A percentile compares a stretch with the other conserved stretches of the same genome.
phyloP scores from a whole-genome alignment of 2,329 filamentous ascomycete species.

The Colletotrichum sp. region DNA sequence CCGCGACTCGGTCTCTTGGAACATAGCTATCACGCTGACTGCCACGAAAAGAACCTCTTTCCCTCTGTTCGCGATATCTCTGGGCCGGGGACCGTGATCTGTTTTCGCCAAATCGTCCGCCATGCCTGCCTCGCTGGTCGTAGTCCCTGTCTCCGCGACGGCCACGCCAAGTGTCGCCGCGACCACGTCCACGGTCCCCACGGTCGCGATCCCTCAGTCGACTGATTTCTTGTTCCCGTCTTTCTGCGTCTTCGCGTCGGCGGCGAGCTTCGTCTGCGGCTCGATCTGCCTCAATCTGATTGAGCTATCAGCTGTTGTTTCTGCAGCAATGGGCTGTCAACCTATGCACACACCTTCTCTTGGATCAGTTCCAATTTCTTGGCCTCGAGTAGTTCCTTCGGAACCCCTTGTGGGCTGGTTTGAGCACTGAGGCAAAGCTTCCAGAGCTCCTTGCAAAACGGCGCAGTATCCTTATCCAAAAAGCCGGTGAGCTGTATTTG shows the following conservation, averaged over 20 bases:
- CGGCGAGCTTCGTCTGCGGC: constrained; percentile 76
- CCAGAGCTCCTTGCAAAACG: constrained; percentile 95
- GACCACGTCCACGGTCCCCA: constrained; percentile 55
- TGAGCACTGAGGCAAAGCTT: constrained; percentile 90
- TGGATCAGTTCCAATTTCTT: constrained; percentile 96
- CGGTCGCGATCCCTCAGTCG: constrained; percentile 70
- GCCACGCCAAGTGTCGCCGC: constrained; percentile 58
- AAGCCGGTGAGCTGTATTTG: constrained; percentile 97
- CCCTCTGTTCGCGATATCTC: constrained; percentile 46
- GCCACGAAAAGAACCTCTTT: constrained; percentile 43
- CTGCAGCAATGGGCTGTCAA: neutral
- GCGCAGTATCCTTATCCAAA: constrained; percentile 86
- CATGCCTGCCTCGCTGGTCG: constrained; percentile 46
- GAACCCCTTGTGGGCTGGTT: constrained; percentile 84
- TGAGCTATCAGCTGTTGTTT: constrained; percentile 1
- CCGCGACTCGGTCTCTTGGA: constrained; percentile 51
- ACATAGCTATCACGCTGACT: constrained; percentile 56
- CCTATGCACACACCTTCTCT: constrained; percentile 72
- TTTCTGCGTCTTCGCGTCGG: constrained; percentile 72
- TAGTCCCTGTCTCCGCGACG: constrained; percentile 58
- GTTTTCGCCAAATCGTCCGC: constrained; percentile 47
- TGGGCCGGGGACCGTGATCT: constrained; percentile 55
- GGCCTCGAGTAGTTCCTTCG: constrained; percentile 91
- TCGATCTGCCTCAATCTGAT: constrained; percentile 80
- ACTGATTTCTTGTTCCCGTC: constrained; percentile 74